Evolutionary conservation across 176 grass and related monocot genomes (phyloP).

Genomic region (Triticum dicoccoides): DNA sequence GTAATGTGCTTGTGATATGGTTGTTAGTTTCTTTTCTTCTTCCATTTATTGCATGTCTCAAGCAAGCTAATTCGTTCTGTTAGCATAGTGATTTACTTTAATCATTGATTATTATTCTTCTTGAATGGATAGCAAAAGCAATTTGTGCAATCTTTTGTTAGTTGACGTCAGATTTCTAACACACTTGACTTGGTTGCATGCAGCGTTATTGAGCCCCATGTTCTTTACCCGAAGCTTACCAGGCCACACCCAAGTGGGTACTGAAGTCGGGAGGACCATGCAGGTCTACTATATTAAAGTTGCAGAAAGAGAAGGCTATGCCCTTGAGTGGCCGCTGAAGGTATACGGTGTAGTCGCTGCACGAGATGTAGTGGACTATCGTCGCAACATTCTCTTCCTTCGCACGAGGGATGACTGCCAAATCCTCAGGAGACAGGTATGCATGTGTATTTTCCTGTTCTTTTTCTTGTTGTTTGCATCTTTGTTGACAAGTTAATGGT

Average conservation of each 20-base stretch:
- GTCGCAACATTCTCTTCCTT: not conserved
- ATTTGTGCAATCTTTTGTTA: not conserved
- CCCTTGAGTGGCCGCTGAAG: not conserved
- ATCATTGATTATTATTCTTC: not conserved
- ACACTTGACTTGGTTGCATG: not conserved
- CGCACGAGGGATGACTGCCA: not conserved
- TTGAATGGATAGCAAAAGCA: not conserved
- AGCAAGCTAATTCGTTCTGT: not conserved
- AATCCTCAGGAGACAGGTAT: not conserved
- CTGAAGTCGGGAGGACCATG: not conserved
- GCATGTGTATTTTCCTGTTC: not conserved
- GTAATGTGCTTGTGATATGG: not conserved
- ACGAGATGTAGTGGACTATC: not conserved
- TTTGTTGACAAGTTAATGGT: not conserved
- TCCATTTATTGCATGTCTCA: not conserved
- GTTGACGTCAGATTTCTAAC: not conserved
- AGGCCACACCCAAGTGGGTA: not conserved
- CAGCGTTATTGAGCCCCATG: not conserved
- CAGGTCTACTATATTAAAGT: not conserved
- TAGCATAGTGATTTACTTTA: not conserved
- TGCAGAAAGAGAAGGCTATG: not conserved
- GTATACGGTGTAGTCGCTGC: not conserved
- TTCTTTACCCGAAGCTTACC: not conserved
- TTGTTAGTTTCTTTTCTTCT: not conserved
- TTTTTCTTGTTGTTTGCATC: not conserved